Evolutionary conservation across 2,329 filamentous ascomycete species (phyloP), one percentile per base, ranked within the genome.

Genomic region (Cladosporium oxysporum): DNA sequence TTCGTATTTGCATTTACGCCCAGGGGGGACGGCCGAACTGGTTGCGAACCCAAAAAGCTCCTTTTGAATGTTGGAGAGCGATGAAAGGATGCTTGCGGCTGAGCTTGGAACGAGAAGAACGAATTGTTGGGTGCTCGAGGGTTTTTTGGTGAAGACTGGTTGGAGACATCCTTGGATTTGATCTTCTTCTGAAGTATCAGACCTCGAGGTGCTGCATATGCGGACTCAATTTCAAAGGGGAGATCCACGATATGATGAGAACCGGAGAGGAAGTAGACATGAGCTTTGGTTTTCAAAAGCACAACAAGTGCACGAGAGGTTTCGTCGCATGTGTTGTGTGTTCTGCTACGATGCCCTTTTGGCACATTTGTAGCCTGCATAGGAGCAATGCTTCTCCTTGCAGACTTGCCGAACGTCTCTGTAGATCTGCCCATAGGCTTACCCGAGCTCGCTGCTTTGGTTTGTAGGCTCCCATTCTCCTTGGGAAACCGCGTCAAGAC

Each of bases 241-340:
- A 99, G 87, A 76, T 97, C 92, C 58, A 98, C 85, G 66, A 97
- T 87, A 83, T 99, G 91, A 75, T 87, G 95, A 37, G 92, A 89
- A 23, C 94, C 94, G 1, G 91, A 87, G 44, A 98, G 85, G 76
- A 96, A 97, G 82, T 93, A 96, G 70, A 99, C 88, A 76, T 98
- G 94, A 26, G 92, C 93, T 75, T 98, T 94, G 0, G 92, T 93
- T 79, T 91, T 93, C 70, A 99, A 86, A 71, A 98, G 91, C 59
- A 99, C 91, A 8, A 98, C 92, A 68, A 99, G 81, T 5, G 94
- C 93, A 75, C 73, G 81, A 26, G 61, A 44, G 5, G 61, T 63
- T 10, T 57, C 61, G 29, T 64, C 37, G 12, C 21, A 44, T 10
- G 49, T 21, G 21, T 37, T 47, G 28, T 28, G 50, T 16, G 33